phyloP scores from a whole-genome alignment of 257 asterid species.

The Solanum habrochaites region DNA sequence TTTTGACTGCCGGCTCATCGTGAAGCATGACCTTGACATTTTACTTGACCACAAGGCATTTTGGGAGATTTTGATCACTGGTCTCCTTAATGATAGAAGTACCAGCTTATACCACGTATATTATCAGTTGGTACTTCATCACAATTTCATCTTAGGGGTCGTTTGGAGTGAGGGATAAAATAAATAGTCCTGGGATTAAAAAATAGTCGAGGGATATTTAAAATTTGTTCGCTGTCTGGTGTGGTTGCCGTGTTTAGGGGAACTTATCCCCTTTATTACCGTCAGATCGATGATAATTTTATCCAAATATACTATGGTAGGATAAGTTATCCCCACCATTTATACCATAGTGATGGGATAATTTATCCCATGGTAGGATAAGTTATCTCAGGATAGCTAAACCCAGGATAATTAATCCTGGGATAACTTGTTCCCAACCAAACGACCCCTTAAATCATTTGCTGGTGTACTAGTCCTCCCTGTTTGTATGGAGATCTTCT shows the following conservation, averaged over 20 bases:
- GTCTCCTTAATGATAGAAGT: background rate
- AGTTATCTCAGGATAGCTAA: background rate
- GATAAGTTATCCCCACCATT: background rate
- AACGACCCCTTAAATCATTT: background rate
- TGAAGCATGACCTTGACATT: background rate
- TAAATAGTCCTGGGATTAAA: background rate
- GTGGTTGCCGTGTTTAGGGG: background rate
- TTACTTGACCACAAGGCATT: background rate
- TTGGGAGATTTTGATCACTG: background rate
- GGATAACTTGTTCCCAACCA: background rate
- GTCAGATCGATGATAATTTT: background rate
- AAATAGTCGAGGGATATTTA: background rate
- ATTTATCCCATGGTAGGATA: too few relatives aligned
- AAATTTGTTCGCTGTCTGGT: background rate
- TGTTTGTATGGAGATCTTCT: background rate
- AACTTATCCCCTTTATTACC: background rate
- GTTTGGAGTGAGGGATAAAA: background rate
- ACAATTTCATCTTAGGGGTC: background rate
- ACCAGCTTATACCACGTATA: background rate
- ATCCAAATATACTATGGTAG: background rate
- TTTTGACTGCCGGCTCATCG: background rate
- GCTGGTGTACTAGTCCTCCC: background rate
- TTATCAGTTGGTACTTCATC: background rate
- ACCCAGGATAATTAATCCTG: background rate
- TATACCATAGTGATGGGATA: too few relatives aligned